Evolutionary conservation across 306 rosid species (phyloP), one percentile per base, ranked within the genome.

Genomic region (Medicago arabica): DNA sequence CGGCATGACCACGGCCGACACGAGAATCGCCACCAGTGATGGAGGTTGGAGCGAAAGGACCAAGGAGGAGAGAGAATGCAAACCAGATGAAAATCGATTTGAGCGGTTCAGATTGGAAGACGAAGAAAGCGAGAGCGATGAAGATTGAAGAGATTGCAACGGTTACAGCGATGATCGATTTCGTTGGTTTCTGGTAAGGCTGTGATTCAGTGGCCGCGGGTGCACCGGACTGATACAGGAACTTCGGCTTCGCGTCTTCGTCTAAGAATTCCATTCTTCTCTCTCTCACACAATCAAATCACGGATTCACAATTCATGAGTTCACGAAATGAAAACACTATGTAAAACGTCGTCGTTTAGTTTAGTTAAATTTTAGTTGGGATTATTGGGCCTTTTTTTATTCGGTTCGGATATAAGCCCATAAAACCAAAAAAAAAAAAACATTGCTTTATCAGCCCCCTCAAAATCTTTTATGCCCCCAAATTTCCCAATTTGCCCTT

Each of bases 71-170:
- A 0, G 98, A 92, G 57, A 92, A 85, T 59, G 98, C 82, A 59
- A 90, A 46, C 98, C 98, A 94, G 49, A 94, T 59, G 74, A 94
- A 78, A 50, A 94, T 67, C 15, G 97, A 94, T 81, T 25, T n/a
- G 51, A 66, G 67, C 59, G 86, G 88, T 41, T 85, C 88, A 4
- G 84, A 78, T 75, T 75, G 75, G 71, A 85, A 1, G 67, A 71
- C 64, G 86, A 85, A 75, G 36, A 85, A 1, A 11, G 84, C 75
- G 54, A 78, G 43, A 25, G 71, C 40, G 31, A 85, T 19, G 19
- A 82, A 23, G 12, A 85, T 6, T 43, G 55, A 70, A 31, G 88
- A 82, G 51, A 81, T 16, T 2, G 82, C 55, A 46, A 75, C 3
- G 2, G 88, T 53, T 12, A 72, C 38, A 51, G 76, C 44, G 82